These are phyloP conservation scores for Alternaria angustiovoidea DNA, from an alignment of 2,329 filamentous ascomycete genomes.

Conservation along the genomic window DNA sequence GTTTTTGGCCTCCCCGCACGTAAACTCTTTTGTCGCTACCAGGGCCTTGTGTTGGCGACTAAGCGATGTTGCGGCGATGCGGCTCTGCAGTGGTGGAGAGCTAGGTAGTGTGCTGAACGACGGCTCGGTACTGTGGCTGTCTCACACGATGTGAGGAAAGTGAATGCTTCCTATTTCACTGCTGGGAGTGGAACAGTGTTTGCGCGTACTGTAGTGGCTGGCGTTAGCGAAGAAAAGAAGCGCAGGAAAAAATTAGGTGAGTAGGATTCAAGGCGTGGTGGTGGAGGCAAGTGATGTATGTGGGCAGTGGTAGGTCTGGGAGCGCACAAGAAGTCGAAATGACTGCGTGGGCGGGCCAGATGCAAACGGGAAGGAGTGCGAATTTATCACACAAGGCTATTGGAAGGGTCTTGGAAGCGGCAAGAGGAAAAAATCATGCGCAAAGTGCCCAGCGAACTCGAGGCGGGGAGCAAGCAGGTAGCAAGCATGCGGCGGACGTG, in stretches of 20 bases:
- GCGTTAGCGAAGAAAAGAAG: constrained; percentile 22
- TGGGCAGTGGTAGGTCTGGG: neutral
- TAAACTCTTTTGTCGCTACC: constrained; percentile 28
- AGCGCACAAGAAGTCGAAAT: constrained; percentile 11
- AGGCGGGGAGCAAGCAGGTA: constrained; percentile 22
- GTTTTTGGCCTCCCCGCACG: constrained; percentile 53
- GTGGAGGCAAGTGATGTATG: constrained; percentile 6
- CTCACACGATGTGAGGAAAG: constrained; percentile 11
- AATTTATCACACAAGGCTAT: constrained; percentile 8
- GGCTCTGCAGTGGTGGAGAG: constrained; percentile 19
- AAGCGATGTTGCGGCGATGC: neutral
- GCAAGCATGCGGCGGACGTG: constrained; percentile 22
- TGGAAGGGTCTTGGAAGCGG: constrained; percentile 6
- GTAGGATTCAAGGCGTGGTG: constrained; percentile 4
- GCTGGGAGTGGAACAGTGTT: constrained; percentile 11
- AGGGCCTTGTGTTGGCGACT: constrained; percentile 24
- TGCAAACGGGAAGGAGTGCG: constrained; percentile 2
- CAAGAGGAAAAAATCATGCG: constrained; percentile 8
- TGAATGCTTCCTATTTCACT: constrained; percentile 17
- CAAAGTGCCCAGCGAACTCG: constrained; percentile 19
- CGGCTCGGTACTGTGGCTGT: constrained; percentile 12
- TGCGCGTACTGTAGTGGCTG: constrained; percentile 21
- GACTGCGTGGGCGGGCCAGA: constrained; percentile 6
- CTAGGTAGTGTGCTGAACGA: constrained; percentile 8
- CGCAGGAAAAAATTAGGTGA: neutral